Evolutionary conservation across 2,329 filamentous ascomycete genomes (phyloP), one percentile per base, ranked within the genome.

Genomic region (Elsinoe ampelina): DNA sequence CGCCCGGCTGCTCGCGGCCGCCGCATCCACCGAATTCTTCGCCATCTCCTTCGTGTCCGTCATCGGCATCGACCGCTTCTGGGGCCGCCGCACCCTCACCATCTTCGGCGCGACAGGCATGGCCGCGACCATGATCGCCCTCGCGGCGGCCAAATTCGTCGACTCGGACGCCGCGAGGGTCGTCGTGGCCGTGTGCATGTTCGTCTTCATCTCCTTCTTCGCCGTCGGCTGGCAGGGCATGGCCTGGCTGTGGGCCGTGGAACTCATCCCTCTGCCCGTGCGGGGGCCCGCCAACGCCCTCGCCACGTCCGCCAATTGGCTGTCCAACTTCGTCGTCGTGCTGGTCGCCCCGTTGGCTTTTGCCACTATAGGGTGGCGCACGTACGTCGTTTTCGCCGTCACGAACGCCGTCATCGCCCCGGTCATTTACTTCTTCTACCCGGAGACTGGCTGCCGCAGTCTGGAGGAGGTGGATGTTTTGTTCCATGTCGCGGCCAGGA

Each of bases 141-240:
- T 68, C 3, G 72, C 74, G 5, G 65, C 73, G 32, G 66, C 69
- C 63, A 59, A 67, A 20, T 73, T 70, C 50, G 60, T 68, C 20
- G 64, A 68, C 0, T 82, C 83, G 72, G 81, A 82, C 30, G 67
- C 77, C 13, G 67, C 73, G 2, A 72, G 73, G 52, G 71, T 75
- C 1, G 83, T 82, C 54, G 89, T 89, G 85, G 79, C 83, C 1
- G 77, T 88, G 13, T 83, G 83, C 63, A 72, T 85, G 38, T 84
- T 84, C 66, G 75, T 81, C 12, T 84, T 83, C 68, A 82, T 80
- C 64, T 79, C 77, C 1, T 80, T 79, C 68, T 85, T 84, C 65
- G 80, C 79, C 42, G 72, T 78, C 54, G 78, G 77, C 15, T 83
- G 79, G 80, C 72, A 83, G 47, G 79, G 79, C 19, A 79, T 84